A percentile compares a stretch with the other conserved stretches of the same genome.
Evolutionary conservation across 1,284 basidiomycete genomes (phyloP).

Genomic region (Apiotrichum brassicae): DNA sequence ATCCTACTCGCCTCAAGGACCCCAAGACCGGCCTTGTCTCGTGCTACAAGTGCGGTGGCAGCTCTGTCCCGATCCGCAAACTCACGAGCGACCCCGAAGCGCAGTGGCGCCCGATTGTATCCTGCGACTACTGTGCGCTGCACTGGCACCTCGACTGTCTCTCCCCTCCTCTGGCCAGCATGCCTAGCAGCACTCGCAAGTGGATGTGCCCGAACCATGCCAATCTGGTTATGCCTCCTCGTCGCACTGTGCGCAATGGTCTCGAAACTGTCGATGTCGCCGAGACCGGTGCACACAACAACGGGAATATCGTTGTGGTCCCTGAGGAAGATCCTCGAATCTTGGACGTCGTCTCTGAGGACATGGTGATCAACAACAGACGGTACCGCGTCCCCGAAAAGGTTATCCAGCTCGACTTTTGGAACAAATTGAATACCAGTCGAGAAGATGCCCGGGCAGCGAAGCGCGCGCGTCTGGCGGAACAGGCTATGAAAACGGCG

Average conservation of each 20-base stretch:
- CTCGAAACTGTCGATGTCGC: constrained; percentile 63
- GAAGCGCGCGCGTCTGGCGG: constrained; percentile 2
- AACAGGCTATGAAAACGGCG: constrained; percentile 6
- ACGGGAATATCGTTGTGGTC: constrained; percentile 84
- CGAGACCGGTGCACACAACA: constrained; percentile 67
- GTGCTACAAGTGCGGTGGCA: constrained; percentile 82
- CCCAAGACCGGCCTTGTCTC: constrained; percentile 71
- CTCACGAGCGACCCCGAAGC: constrained; percentile 36
- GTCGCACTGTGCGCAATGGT: constrained; percentile 66
- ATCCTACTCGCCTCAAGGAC: constrained; percentile 80
- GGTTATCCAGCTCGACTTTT: constrained; percentile 88
- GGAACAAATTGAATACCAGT: constrained; percentile 66
- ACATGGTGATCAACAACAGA: constrained; percentile 54
- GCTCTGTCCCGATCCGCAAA: constrained; percentile 51
- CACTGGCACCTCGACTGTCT: constrained; percentile 98
- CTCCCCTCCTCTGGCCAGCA: constrained; percentile 75
- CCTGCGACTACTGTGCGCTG: constrained; percentile 90
- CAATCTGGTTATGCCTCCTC: constrained; percentile 68
- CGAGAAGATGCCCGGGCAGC: constrained; percentile 6
- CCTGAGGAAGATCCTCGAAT: constrained; percentile 56
- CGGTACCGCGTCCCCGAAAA: constrained; percentile 91
- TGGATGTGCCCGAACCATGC: constrained; percentile 99
- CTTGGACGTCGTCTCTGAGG: constrained; percentile 39
- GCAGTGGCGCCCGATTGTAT: constrained; percentile 59
- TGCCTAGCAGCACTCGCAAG: constrained; percentile 81